phyloP scores from a whole-genome alignment of 2,329 filamentous ascomycete genomes.

The Helotiales sp. region DNA sequence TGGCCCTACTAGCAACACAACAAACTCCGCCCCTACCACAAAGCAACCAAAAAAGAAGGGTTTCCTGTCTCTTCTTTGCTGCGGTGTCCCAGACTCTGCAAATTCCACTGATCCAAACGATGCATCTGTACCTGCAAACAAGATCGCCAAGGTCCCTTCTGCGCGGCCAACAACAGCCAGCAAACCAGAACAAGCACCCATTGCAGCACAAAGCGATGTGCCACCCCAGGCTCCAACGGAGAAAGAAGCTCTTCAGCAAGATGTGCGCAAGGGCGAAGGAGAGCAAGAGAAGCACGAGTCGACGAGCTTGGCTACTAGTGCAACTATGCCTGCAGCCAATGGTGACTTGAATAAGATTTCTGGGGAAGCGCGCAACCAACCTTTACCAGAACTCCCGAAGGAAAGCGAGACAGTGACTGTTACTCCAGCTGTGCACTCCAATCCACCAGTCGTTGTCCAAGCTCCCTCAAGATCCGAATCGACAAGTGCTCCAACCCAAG shows the following conservation, averaged over 20 bases:
- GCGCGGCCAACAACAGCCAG: constrained; percentile 34
- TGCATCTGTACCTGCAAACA: constrained; percentile 44
- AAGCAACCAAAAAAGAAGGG: constrained; percentile 42
- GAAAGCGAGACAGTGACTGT: constrained; percentile 20
- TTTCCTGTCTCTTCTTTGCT: constrained; percentile 49
- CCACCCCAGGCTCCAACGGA: constrained; percentile 23
- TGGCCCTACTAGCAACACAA: constrained; percentile 38
- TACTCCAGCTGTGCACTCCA: constrained; percentile 10
- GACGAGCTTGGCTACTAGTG: constrained; percentile 15
- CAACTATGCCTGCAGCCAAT: constrained; percentile 20
- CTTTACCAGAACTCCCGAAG: constrained; percentile 33
- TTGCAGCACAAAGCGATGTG: constrained; percentile 18
- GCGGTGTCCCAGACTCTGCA: constrained; percentile 42
- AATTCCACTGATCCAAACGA: constrained; percentile 45
- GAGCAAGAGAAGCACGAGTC: constrained; percentile 22
- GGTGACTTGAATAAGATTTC: constrained; percentile 21
- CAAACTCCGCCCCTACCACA: constrained; percentile 31
- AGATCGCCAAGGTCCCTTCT: constrained; percentile 40
- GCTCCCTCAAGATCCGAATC: constrained; percentile 23
- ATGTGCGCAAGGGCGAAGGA: constrained; percentile 14
- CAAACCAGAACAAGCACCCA: constrained; percentile 28
- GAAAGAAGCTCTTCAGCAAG: constrained; percentile 30
- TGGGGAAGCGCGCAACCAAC: constrained; percentile 29
- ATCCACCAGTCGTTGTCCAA: constrained; percentile 29
- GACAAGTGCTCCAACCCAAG: constrained; percentile 10